Base-by-base conservation (phyloP, 495 filamentous ascomycete species). In the Cladorrhinum samala region DNA sequence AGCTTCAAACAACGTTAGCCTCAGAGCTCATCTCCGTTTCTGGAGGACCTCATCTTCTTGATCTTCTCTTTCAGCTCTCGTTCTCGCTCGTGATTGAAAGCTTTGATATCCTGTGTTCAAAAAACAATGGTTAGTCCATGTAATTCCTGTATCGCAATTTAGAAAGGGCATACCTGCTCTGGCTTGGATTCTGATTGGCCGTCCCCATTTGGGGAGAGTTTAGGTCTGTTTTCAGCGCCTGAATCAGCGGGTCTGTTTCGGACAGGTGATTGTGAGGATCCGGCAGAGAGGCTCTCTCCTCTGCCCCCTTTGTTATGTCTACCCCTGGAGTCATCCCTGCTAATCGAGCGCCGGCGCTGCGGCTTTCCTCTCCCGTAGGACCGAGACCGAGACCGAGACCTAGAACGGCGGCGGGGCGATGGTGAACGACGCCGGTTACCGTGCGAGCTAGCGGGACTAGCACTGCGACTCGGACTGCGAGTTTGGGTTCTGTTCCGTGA, bases 61-160 rank as follows among this genome's bases (percentile, higher is more conserved):
- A 88, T 76, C 64, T 79, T 82, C 62, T 88, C 84, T 61, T 79
- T 80, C 11, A 87, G 76, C 50, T 87, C 71, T 62, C 71, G 81
- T 68, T 89, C 84, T 44, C 80, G 79, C 43, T 86, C 72, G 63
- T 82, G 76, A 55, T 73, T 84, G 41, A 65, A 68, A 54, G 71
- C 66, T 62, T 68, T 72, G 19, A 61, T 2, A 38, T 58, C 53
- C 50, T 56, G 33, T 11, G n/a, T n/a, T n/a, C n/a, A 17, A 51
- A n/a, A 21, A 52, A 27, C 19, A 9, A 17, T 20, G 13, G 9
- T n/a, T 24, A 4, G 51, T 48, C 6, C 11, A 38, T 24, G 16
- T 23, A 25, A 9, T n/a, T 14, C 27, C 20, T 39, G 56, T 54
- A 49, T 58, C 55, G n/a, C 20, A 14, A 25, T 46, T 20, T 25